A percentile compares a stretch with the other conserved stretches of the same genome.
phyloP scores from a whole-genome alignment of 169 alveolate genomes.

The Blepharisma undulans region DNA sequence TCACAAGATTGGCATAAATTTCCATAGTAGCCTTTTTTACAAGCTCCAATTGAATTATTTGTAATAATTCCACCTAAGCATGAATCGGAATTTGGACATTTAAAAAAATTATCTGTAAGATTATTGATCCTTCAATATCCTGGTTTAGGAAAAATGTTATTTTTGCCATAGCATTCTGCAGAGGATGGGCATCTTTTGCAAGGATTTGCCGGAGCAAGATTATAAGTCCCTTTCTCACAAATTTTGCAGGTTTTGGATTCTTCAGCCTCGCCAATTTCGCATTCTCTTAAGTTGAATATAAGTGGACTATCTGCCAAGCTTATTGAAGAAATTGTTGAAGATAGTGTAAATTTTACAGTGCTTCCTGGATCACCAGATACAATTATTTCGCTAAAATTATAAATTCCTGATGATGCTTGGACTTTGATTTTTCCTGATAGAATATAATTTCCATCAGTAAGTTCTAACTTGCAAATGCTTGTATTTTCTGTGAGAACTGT shows the following conservation, averaged over 20 bases:
- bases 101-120: not conserved
- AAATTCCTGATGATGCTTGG: not conserved
- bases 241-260: not conserved
- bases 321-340: not conserved
- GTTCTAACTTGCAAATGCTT: too few relatives aligned
- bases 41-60: not conserved
- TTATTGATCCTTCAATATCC: not conserved
- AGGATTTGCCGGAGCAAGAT: not conserved
- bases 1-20: conserved; percentile 17
- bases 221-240: not conserved
- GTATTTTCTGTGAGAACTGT: too few relatives aligned
- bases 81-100: not conserved
- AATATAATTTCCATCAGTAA: not conserved
- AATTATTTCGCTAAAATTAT: not conserved
- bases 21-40: conserved; percentile 10
- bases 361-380: not conserved
- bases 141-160: not conserved
- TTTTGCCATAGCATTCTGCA: not conserved
- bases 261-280: not conserved
- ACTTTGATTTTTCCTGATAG: not conserved
- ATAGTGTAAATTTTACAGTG: not conserved
- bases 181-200: not conserved
- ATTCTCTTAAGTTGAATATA: not conserved
- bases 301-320: not conserved
- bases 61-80: not conserved